Base-by-base conservation (phyloP, 805 yeast genomes). In the Candida boleticola region DNA sequence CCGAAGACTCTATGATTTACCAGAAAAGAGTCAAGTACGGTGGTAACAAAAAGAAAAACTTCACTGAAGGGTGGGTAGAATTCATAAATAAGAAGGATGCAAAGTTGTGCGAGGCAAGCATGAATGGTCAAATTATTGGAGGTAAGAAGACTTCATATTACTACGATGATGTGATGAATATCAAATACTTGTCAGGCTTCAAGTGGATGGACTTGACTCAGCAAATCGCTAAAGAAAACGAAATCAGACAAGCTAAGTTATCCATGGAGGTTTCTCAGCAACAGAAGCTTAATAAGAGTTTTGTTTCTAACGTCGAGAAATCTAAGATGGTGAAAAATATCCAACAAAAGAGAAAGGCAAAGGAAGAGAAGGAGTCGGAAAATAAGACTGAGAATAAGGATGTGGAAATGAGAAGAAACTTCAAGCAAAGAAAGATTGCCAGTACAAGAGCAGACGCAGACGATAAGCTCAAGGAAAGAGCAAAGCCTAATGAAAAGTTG, bases 31-130 rank as follows among this genome's bases (percentile, higher is more conserved):
- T 87, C 17, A 85, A 84, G 54, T 76, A 79, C 48, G 98, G 98
- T 11, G 98, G 99, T 18, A 93, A 92, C 62, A 89, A 89, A 61
- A 90, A 90, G 64, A 76, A 76, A 57, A 84, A 78, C 66, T 93
- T 79, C 57, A 87, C 85, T 22, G 99, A 92, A 69, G 99, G 99
- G 11, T 93, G 99, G 99, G 93, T 86, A 5, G 99, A 93, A 64
- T 93, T 87, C 62, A 67, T 76, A 20, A 79, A 80, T 55, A 93
- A 93, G 58, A 78, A 76, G 52, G 87, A 89, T 54, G 99, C 98
- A 1, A 92, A 92, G 58, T 62, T 89, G 27, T 89, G 96, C 46
- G 96, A 93, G 2, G 72, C 71, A 7, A 85, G 97, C 0, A 66
- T 93, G 55, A 93, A 93, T 57, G 96, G 95, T 9, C 87, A 89